phyloP scores from a whole-genome alignment of 306 rosid genomes.

The Canavalia gladiata region DNA sequence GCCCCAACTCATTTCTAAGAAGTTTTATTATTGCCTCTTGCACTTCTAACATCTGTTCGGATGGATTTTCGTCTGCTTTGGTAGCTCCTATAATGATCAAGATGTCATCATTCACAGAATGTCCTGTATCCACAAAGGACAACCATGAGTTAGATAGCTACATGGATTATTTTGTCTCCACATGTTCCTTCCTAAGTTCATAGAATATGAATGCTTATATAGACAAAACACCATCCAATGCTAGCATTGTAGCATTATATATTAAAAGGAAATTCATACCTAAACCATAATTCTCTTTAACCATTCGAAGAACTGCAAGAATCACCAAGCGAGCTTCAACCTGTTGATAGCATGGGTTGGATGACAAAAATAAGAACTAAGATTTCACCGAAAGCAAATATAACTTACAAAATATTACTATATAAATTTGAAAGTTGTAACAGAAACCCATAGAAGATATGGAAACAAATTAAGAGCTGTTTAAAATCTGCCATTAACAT shows the following conservation, averaged over 20 bases:
- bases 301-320: constrained; percentile 92
- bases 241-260: constrained; percentile 32
- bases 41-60: constrained; percentile 59
- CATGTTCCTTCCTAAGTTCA: constrained; percentile 28
- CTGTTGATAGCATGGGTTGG: constrained; percentile 58
- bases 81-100: constrained; percentile 77
- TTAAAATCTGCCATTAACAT: constrained; percentile 14
- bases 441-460: constrained; percentile 23
- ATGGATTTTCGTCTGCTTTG: constrained; percentile 57
- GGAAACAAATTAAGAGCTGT: constrained; percentile 37
- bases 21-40: constrained; percentile 76
- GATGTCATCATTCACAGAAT: constrained; percentile 75
- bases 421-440: constrained; percentile 2
- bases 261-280: constrained; percentile 59
- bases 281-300: constrained; percentile 78
- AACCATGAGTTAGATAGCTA: constrained; percentile 29
- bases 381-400: constrained; percentile 40
- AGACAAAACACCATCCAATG: constrained; percentile 1
- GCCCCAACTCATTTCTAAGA: constrained; percentile 77
- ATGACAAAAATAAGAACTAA: constrained; percentile 42
- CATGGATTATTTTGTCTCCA: not conserved
- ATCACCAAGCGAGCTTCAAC: constrained; percentile 95
- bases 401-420: constrained; percentile 14
- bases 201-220: constrained; percentile 14
- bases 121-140: constrained; percentile 66